Percentiles rank a stretch among this genome's conserved stretches.
Conservation (phyloP, 2,329 filamentous ascomycete genomes). For the Cryphonectria radicalis region DNA sequence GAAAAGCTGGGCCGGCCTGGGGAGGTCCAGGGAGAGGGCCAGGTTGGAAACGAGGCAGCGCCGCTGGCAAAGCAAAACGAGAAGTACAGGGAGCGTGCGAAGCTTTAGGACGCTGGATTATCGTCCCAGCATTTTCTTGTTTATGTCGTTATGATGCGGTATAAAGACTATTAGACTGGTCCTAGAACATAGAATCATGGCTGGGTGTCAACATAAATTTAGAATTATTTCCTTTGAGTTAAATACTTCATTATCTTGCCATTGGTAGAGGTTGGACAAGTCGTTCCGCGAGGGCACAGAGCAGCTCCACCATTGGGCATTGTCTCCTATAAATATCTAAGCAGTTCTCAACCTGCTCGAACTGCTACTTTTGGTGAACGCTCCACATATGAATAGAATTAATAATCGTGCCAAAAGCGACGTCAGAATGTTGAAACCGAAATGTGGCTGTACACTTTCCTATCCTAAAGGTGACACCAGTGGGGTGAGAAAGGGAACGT, state of each 20-base stretch:
- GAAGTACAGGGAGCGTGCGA: constrained; percentile 41
- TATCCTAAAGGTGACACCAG: not conserved
- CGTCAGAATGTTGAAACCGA: not conserved
- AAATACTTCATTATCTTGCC: not conserved
- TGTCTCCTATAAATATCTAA: not conserved
- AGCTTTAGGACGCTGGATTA: constrained; percentile 38
- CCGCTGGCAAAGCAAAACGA: constrained; percentile 45
- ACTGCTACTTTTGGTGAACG: not conserved
- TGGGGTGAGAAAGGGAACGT: not conserved
- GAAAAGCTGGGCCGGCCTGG: constrained; percentile 38
- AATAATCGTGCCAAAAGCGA: no score
- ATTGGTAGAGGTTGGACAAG: not conserved
- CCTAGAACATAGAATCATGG: not conserved
- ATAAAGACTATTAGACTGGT: constrained; percentile 9
- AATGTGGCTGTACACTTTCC: not conserved
- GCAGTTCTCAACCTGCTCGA: not conserved
- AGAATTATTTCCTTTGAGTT: not conserved
- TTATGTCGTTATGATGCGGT: not conserved
- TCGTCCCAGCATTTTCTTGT: not conserved
- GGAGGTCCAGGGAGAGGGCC: constrained; percentile 37
- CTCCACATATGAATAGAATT: no score
- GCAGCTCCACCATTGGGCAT: not conserved
- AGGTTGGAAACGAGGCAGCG: constrained; percentile 44
- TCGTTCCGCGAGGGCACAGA: not conserved
- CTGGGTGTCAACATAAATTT: not conserved